Evolutionary conservation across 2,329 filamentous ascomycete species (phyloP).

Genomic region (Kalaharituber pfeilii): DNA sequence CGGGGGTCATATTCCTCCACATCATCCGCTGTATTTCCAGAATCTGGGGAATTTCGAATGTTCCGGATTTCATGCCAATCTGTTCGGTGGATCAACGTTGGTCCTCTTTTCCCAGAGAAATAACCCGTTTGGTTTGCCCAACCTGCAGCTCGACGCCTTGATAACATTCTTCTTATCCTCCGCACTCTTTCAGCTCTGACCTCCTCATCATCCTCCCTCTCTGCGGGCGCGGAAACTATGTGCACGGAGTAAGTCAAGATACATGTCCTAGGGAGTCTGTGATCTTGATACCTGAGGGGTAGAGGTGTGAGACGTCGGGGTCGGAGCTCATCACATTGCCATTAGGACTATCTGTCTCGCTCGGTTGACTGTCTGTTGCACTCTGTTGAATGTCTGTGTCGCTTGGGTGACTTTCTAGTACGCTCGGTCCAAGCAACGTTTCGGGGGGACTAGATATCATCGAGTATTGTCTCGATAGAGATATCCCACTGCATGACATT

Average conservation of each 20-base stretch:
- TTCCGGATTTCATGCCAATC: no score
- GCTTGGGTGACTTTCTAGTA: background rate
- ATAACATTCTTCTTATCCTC: background rate
- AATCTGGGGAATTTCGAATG: no score
- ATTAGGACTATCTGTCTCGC: no score
- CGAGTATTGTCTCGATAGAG: background rate
- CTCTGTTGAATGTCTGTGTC: no score
- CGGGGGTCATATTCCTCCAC: no score
- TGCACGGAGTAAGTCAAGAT: background rate
- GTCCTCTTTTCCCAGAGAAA: background rate
- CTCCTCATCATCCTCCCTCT: no score
- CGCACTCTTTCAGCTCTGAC: background rate
- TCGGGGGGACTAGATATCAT: background rate
- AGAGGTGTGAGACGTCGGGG: background rate
- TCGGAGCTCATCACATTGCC: no score
- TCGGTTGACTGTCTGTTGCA: no score
- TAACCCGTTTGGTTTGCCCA: background rate
- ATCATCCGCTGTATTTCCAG: no score
- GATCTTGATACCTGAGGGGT: background rate
- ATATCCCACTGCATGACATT: no score
- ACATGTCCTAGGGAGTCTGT: background rate
- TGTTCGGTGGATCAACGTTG: slow-evolving; percentile 3
- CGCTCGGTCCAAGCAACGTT: background rate
- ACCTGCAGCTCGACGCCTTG: background rate
- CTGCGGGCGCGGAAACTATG: background rate